phyloP scores from a whole-genome alignment of 1,284 basidiomycete species.

The Gymnopus androsaceus region DNA sequence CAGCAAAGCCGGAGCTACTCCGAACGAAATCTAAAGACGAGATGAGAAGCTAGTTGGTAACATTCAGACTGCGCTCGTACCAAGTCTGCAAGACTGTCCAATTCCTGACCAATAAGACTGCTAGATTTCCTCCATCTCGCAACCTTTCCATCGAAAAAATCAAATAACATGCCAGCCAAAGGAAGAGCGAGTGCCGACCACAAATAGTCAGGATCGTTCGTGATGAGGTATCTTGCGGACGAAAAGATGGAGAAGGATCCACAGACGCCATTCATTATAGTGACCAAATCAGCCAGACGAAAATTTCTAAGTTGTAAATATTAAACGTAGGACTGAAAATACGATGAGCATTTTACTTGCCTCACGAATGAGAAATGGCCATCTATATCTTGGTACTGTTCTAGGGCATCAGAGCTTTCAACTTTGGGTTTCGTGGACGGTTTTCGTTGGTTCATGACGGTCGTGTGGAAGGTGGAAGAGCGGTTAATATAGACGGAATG shows the following conservation, averaged over 20 bases:
- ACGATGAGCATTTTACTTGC: constrained; percentile 46
- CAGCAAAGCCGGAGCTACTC: constrained; percentile 91
- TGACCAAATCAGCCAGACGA: constrained; percentile 95
- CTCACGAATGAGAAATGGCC: constrained; percentile 96
- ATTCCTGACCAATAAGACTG: constrained; percentile 97
- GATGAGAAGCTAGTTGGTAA: constrained; percentile 13
- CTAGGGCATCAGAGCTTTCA: constrained; percentile 56
- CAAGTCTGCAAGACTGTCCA: constrained; percentile 95
- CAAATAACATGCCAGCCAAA: constrained; percentile 95
- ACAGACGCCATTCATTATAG: constrained; percentile 99
- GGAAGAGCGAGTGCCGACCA: constrained; percentile 89
- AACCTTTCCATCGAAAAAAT: constrained; percentile 97
- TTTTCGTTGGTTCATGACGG: constrained; percentile 45
- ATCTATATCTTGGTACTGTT: constrained; percentile 85
- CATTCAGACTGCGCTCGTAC: constrained; percentile 45
- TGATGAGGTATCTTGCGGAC: constrained; percentile 85
- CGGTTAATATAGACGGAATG: neutral
- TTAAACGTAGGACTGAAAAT: constrained; percentile 8
- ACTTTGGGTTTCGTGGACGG: constrained; percentile 26
- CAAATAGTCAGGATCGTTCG: constrained; percentile 79
- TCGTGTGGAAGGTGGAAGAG: constrained; percentile 2
- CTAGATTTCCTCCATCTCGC: constrained; percentile 95
- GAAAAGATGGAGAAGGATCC: constrained; percentile 95
- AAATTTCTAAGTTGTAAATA: constrained; percentile 74
- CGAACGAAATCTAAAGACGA: constrained; percentile 83